phyloP scores from a whole-genome alignment of 768 basidiomycete genomes.

The Melanogaster broomeanus region DNA sequence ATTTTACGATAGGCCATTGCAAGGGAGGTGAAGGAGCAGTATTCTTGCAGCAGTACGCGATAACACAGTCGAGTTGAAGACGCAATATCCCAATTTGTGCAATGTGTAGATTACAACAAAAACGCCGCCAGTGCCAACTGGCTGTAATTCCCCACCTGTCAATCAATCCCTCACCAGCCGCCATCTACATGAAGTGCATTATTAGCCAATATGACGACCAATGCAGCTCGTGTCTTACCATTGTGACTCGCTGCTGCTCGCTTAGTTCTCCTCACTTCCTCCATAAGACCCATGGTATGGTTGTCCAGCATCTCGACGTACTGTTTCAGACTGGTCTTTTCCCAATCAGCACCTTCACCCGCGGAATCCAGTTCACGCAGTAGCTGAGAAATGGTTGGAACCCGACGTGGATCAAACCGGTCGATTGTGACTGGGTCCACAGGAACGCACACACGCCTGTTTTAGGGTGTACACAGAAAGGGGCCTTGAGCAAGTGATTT shows the following conservation, averaged over 20 bases:
- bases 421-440: conserved; percentile 76
- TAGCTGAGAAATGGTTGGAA: conserved; percentile 88
- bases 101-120: too few species aligned
- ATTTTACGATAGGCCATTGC: too few species aligned
- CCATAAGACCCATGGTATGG: conserved; percentile 46
- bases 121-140: too few species aligned
- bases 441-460: conserved; percentile 94
- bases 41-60: too few species aligned
- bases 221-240: conserved; percentile 11
- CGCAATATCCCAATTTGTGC: too few species aligned
- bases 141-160: too few species aligned
- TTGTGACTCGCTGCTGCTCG: conserved; percentile 10
- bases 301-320: conserved; percentile 89
- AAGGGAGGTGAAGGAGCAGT: too few species aligned
- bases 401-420: conserved; percentile 78
- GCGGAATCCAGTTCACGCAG: conserved; percentile 71
- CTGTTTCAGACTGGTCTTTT: conserved; percentile 81
- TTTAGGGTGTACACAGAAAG: conserved; percentile 95
- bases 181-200: conserved; percentile 15
- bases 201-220: background rate
- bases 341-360: conserved; percentile 73
- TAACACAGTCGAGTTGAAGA: too few species aligned
- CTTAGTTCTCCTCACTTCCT: conserved; percentile 28
- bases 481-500: conserved; percentile 96
- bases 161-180: conserved; percentile 33